Conservation (phyloP, 2,329 filamentous ascomycete genomes). For the Hymenotorrendiella dingleyae region DNA sequence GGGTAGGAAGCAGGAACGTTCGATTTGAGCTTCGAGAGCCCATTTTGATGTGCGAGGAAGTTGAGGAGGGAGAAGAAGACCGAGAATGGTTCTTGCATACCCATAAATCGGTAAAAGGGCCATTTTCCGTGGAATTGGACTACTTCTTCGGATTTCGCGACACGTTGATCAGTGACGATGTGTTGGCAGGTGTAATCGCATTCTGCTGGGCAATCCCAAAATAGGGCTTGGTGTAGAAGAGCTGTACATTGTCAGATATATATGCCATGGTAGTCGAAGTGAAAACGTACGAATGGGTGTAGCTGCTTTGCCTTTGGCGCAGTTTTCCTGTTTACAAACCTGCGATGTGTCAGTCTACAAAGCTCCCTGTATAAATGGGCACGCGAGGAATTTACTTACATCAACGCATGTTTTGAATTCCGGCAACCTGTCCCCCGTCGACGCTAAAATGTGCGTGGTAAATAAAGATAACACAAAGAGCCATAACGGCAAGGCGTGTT, state of each 20-base stretch:
- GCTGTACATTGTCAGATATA: constrained; percentile 44
- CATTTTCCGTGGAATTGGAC: constrained; percentile 98
- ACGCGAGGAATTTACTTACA: constrained; percentile 41
- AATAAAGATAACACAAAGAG: constrained; percentile 24
- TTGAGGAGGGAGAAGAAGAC: constrained; percentile 93
- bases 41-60: constrained; percentile 75
- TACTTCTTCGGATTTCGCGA: constrained; percentile 59
- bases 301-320: constrained; percentile 56
- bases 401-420: constrained; percentile 84
- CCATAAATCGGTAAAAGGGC: constrained; percentile 86
- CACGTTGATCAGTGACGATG: constrained; percentile 70
- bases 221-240: constrained; percentile 73
- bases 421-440: constrained; percentile 74
- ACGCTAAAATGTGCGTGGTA: constrained; percentile 53
- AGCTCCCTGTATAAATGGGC: neutral
- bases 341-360: constrained; percentile 32
- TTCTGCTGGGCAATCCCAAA: constrained; percentile 90
- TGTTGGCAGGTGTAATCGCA: constrained; percentile 99
- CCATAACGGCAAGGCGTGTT: constrained; percentile 7
- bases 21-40: constrained; percentile 64
- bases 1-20: constrained; percentile 68
- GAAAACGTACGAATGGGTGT: constrained; percentile 25
- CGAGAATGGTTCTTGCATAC: constrained; percentile 90
- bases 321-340: constrained; percentile 79
- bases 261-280: constrained; percentile 2